Evolutionary conservation across 1,284 basidiomycete species (phyloP).

Genomic region (Ceratobasidium sp.): DNA sequence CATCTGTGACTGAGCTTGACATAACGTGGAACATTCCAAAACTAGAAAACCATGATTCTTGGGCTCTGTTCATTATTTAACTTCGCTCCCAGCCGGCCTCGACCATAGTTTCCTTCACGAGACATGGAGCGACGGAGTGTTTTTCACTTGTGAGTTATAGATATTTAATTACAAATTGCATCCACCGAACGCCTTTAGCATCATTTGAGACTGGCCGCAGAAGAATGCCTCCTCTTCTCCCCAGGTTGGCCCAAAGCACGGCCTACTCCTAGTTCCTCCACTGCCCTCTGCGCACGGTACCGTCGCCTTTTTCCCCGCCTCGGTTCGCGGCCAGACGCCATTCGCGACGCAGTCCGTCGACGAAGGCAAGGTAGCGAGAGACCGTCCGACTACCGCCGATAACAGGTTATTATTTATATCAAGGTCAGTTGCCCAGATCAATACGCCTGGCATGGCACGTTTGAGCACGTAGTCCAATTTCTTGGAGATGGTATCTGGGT

Average conservation of each 20-base stretch:
- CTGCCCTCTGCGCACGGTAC: conserved; percentile 14
- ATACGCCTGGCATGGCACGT: conserved; percentile 36
- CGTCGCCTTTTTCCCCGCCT: conserved; percentile 18
- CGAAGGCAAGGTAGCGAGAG: conserved; percentile 7
- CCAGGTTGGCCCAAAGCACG: conserved; percentile 19
- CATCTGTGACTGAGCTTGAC: no score
- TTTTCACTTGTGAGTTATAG: no score
- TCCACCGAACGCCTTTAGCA: conserved; percentile 21
- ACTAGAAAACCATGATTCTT: no score
- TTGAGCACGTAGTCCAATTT: conserved; percentile 32
- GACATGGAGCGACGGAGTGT: no score
- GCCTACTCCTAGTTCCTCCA: conserved; percentile 17
- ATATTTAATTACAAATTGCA: no score
- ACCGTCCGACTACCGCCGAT: conserved; percentile 19
- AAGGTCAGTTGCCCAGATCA: conserved; percentile 42
- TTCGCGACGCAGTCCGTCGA: conserved; percentile 16
- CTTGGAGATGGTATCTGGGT: conserved; percentile 32
- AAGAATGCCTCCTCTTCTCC: conserved; percentile 14
- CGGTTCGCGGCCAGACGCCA: conserved; percentile 36
- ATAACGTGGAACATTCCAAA: no score
- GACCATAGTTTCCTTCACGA: no score
- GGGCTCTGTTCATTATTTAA: no score
- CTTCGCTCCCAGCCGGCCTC: no score
- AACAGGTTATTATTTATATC: conserved; percentile 29
- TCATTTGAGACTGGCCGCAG: conserved; percentile 22